phyloP scores from a whole-genome alignment of 169 alveolate genomes.

The Besnoitia besnoiti region DNA sequence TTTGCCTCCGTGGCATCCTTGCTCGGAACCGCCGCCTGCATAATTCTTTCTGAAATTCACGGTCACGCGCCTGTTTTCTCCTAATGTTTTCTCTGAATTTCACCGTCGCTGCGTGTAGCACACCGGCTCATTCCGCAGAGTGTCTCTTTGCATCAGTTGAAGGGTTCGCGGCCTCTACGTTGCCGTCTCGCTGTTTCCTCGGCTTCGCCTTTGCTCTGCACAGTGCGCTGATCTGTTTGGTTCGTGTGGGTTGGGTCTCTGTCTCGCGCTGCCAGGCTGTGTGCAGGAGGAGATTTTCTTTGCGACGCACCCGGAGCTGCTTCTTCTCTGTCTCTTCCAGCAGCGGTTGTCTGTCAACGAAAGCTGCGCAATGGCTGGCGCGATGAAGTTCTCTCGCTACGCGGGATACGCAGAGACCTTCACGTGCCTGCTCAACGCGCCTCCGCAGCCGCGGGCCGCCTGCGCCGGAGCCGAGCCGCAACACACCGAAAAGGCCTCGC shows the following conservation, averaged over 20 bases:
- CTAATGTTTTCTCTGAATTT: too few relatives aligned
- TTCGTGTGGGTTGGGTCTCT: not conserved
- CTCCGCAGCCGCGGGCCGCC: not conserved
- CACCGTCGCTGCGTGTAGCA: too few relatives aligned
- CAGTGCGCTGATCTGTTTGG: not conserved
- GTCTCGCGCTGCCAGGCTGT: slow-evolving; percentile 18
- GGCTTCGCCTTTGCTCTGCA: not conserved
- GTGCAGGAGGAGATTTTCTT: slow-evolving; percentile 56
- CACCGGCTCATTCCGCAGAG: too few relatives aligned
- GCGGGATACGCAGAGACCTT: slow-evolving; percentile 51
- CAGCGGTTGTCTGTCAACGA: slow-evolving; percentile 45
- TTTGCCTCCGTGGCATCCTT: too few relatives aligned
- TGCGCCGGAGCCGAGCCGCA: not conserved
- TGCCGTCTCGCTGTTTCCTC: not conserved
- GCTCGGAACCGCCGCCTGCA: too few relatives aligned
- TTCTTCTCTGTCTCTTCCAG: slow-evolving; percentile 42
- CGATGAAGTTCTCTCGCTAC: slow-evolving; percentile 39
- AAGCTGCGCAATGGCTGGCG: slow-evolving; percentile 27
- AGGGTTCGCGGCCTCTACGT: not conserved
- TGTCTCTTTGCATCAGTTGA: too few relatives aligned
- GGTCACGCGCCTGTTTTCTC: too few relatives aligned
- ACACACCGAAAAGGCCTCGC: not conserved
- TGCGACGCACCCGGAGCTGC: slow-evolving; percentile 57
- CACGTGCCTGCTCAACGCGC: slow-evolving; percentile 44
- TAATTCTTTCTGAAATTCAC: too few relatives aligned